Conservation (phyloP, 495 filamentous ascomycete species). For the Geoglossum glabrum region DNA sequence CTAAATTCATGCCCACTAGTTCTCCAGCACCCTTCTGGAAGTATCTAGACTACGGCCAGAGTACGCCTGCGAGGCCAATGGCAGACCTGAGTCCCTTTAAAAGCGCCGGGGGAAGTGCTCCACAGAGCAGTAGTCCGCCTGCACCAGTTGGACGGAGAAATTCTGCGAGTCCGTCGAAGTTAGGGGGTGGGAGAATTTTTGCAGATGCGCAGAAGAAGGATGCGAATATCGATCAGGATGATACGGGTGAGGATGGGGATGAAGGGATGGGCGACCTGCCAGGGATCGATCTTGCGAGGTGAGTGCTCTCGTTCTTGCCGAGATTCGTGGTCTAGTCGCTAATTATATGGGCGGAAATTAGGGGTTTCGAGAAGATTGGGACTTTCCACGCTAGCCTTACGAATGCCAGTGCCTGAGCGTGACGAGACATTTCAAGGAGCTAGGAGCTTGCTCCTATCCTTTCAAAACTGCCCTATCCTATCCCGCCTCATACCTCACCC, state of each 20-base stretch:
- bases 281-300: conserved; percentile 6
- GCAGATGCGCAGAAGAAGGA: not conserved
- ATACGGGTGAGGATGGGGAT: conserved; percentile 1
- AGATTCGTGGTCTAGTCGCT: not conserved
- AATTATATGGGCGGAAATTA: not conserved
- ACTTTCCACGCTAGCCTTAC: conserved; percentile 4
- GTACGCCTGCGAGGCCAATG: conserved; percentile 50
- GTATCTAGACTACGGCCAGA: conserved; percentile 45
- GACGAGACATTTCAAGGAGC: not conserved
- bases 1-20: conserved; percentile 85
- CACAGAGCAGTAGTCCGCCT: conserved; percentile 7
- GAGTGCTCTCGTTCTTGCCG: not conserved
- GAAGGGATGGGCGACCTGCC: not conserved
- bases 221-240: not conserved
- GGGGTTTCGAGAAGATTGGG: conserved; percentile 5
- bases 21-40: conserved; percentile 98
- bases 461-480: too few relatives aligned
- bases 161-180: conserved; percentile 8
- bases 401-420: not conserved
- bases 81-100: conserved; percentile 36
- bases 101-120: conserved; percentile 1
- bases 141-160: not conserved
- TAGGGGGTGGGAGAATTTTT: not conserved
- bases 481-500: too few relatives aligned
- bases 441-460: not conserved